These are phyloP conservation scores for Fusarium austroafricanum DNA, from an alignment of 2,329 filamentous ascomycete species.

Conservation along the genomic window DNA sequence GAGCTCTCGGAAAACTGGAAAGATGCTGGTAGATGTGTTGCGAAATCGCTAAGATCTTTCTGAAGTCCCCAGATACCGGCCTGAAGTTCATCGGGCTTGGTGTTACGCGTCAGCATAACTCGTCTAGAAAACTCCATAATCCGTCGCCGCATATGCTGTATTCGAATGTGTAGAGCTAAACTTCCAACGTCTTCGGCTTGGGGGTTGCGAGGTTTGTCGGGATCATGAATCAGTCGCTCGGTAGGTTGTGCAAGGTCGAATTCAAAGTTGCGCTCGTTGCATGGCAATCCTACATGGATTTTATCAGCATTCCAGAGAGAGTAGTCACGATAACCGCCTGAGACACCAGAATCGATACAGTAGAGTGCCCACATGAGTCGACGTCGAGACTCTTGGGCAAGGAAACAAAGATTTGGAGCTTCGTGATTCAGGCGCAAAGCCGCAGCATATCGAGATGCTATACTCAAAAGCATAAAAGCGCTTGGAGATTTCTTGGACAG, in stretches of 20 bases:
- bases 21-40: slow-evolving; percentile 63
- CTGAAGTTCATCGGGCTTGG: slow-evolving; percentile 58
- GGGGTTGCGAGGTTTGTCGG: slow-evolving; percentile 52
- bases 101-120: slow-evolving; percentile 50
- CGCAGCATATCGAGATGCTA: slow-evolving; percentile 57
- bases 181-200: slow-evolving; percentile 66
- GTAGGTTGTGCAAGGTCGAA: slow-evolving; percentile 68
- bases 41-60: slow-evolving; percentile 64
- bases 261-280: slow-evolving; percentile 62
- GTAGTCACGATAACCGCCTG: slow-evolving; percentile 58
- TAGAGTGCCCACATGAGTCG: slow-evolving; percentile 60
- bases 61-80: slow-evolving; percentile 59
- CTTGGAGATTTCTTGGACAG: slow-evolving; percentile 57
- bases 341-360: slow-evolving; percentile 57
- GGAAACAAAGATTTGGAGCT: slow-evolving; percentile 53
- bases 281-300: slow-evolving; percentile 57
- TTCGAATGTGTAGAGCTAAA: slow-evolving; percentile 66
- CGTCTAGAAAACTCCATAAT: slow-evolving; percentile 66
- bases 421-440: slow-evolving; percentile 59
- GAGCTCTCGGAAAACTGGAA: slow-evolving; percentile 70
- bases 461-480: slow-evolving; percentile 58
- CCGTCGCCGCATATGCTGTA: slow-evolving; percentile 65
- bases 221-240: slow-evolving; percentile 61
- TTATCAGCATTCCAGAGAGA: slow-evolving; percentile 57
- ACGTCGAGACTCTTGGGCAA: slow-evolving; percentile 57